Evolutionary conservation across 257 asterid species (phyloP).

Genomic region (Galeopsis tetrahit): DNA sequence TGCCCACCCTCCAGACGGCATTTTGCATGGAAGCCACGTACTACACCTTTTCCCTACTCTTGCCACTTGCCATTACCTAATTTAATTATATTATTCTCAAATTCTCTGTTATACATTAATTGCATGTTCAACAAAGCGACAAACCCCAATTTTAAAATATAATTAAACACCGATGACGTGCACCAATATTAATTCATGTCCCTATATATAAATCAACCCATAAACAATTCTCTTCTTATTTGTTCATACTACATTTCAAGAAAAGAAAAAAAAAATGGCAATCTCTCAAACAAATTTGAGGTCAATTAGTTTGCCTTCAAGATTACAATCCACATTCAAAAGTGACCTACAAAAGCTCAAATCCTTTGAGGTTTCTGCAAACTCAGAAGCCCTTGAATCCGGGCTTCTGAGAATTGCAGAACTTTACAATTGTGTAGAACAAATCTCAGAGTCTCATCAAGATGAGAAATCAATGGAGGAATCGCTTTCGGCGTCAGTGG

Average conservation of each 20-base stretch:
- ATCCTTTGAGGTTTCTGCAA: slow-evolving; percentile 19
- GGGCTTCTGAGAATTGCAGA: slow-evolving; percentile 42
- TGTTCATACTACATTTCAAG: neutral
- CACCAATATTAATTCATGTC: neutral
- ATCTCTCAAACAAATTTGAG: slow-evolving; percentile 33
- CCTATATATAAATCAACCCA: slow-evolving; percentile 35
- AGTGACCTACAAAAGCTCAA: slow-evolving; percentile 36
- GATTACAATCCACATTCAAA: slow-evolving; percentile 34
- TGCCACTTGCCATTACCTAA: slow-evolving; percentile 18
- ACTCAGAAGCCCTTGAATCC: slow-evolving; percentile 41
- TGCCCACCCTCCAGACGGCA: neutral
- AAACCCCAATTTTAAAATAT: neutral
- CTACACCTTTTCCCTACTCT: neutral
- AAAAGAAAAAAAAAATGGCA: slow-evolving; percentile 39
- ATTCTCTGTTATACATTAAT: neutral
- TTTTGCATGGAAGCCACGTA: slow-evolving; percentile 38
- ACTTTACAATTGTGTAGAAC: slow-evolving; percentile 39
- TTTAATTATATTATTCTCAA: neutral
- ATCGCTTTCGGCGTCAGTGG: slow-evolving; percentile 41
- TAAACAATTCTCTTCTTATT: slow-evolving; percentile 18
- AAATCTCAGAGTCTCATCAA: slow-evolving; percentile 23
- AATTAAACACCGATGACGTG: neutral
- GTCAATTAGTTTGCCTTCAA: slow-evolving; percentile 53
- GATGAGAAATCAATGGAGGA: slow-evolving; percentile 39
- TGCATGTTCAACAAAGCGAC: slow-evolving; percentile 1